Percentiles rank a stretch among this genome's conserved stretches.
phyloP scores from a whole-genome alignment of 2,329 filamentous ascomycete genomes.

The Trichoderma aggressivum region DNA sequence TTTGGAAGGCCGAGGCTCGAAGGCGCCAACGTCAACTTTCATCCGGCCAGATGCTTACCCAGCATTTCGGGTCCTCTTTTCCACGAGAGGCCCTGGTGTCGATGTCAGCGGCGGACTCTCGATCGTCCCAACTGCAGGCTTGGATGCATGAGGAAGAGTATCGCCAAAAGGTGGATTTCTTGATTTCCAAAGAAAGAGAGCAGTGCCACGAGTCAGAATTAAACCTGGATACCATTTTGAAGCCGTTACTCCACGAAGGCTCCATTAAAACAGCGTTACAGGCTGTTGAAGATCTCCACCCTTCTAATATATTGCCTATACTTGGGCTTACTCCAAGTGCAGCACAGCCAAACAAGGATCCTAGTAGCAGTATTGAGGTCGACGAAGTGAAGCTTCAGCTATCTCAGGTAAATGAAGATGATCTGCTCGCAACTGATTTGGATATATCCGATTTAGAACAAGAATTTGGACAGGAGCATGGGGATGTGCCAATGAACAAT shows the following conservation, averaged over 20 bases:
- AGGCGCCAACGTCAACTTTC: slow-evolving; percentile 72
- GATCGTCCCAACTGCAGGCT: slow-evolving; percentile 67
- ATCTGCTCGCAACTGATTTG: background rate
- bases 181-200: slow-evolving; percentile 62
- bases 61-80: slow-evolving; percentile 63
- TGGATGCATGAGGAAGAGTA: slow-evolving; percentile 95
- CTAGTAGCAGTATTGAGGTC: slow-evolving; percentile 53
- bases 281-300: slow-evolving; percentile 84
- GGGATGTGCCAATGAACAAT: background rate
- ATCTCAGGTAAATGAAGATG: slow-evolving; percentile 45
- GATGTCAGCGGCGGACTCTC: slow-evolving; percentile 74
- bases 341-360: slow-evolving; percentile 29
- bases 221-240: slow-evolving; percentile 65
- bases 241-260: slow-evolving; percentile 49
- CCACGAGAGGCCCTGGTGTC: slow-evolving; percentile 76
- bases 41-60: slow-evolving; percentile 50
- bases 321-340: slow-evolving; percentile 47
- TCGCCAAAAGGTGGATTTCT: slow-evolving; percentile 57
- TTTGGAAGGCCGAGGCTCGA: slow-evolving; percentile 88
- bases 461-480: background rate
- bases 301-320: slow-evolving; percentile 55
- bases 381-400: slow-evolving; percentile 61
- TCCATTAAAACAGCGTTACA: slow-evolving; percentile 73
- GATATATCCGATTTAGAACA: background rate
- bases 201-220: slow-evolving; percentile 39